phyloP scores from a whole-genome alignment of 371 early-diverging fungal genomes.

The Mucor irregularis region DNA sequence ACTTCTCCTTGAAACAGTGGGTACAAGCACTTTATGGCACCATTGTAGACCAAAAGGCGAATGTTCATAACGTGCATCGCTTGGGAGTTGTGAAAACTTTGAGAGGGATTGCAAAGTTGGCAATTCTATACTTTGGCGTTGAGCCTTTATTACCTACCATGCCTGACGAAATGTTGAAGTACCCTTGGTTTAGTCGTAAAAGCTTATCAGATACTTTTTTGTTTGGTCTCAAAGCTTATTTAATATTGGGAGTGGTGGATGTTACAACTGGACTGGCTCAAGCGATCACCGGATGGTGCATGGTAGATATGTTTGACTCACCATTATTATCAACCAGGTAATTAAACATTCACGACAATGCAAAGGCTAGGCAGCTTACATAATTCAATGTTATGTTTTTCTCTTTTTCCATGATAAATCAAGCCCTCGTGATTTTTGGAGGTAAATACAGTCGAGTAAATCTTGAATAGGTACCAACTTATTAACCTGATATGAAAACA shows the following conservation, averaged over 20 bases:
- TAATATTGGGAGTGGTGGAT: conserved; percentile 18
- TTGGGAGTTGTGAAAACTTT: conserved; percentile 14
- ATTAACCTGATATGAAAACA: too few relatives aligned
- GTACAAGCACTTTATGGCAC: conserved; percentile 18
- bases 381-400: background rate
- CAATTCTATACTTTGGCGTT: conserved; percentile 8
- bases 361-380: too few relatives aligned
- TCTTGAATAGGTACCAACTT: too few relatives aligned
- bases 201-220: conserved; percentile 19
- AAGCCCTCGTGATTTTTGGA: conserved; percentile 47
- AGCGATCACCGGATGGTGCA: conserved; percentile 13
- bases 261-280: conserved; percentile 15
- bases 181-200: conserved; percentile 13
- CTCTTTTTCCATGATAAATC: background rate
- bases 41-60: conserved; percentile 10
- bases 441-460: conserved; percentile 29
- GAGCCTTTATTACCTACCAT: conserved; percentile 22
- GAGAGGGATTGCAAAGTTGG: conserved; percentile 24
- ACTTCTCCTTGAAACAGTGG: conserved; percentile 14
- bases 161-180: conserved; percentile 10
- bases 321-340: conserved; percentile 25
- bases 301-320: conserved; percentile 27
- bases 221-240: conserved; percentile 19
- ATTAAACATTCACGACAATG: too few relatives aligned
- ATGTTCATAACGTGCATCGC: background rate